Conservation (phyloP, 768 basidiomycete species). For the Strobilomyces dryophilus region DNA sequence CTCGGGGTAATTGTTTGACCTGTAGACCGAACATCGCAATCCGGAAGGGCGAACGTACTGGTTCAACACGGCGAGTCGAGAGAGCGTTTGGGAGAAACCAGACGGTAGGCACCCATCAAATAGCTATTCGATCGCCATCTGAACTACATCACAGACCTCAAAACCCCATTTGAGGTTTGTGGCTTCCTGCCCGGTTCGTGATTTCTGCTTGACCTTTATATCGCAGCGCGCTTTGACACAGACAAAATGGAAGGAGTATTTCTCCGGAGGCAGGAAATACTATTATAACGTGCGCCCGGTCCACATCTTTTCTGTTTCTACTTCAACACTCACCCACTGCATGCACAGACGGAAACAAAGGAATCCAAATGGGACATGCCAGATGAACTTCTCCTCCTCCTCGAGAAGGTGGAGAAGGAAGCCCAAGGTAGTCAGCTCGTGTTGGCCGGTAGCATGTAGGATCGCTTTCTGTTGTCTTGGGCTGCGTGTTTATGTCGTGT, state of each 20-base stretch:
- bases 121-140: conserved; percentile 1
- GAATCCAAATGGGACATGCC: conserved; percentile 99
- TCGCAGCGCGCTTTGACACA: conserved; percentile 76
- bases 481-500: conserved; percentile 7
- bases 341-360: conserved; percentile 68
- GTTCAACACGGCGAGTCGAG: conserved; percentile 85
- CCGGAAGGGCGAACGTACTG: conserved; percentile 98
- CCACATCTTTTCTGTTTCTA: not conserved
- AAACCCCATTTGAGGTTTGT: conserved; percentile 85
- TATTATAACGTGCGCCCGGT: conserved; percentile 69
- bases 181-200: not conserved
- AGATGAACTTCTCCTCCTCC: conserved; percentile 78
- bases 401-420: conserved; percentile 85
- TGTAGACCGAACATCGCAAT: conserved; percentile 88
- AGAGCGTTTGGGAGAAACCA: conserved; percentile 98
- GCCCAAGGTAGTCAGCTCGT: conserved; percentile 38
- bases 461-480: not conserved
- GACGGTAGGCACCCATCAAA: conserved; percentile 53
- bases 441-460: conserved; percentile 29
- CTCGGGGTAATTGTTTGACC: conserved; percentile 2
- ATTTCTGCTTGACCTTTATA: conserved; percentile 6
- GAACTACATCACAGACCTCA: conserved; percentile 57
- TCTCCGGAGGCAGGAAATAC: conserved; percentile 86
- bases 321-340: not conserved
- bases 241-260: conserved; percentile 97